Base-by-base conservation (phyloP, 345 rosid genomes). In the Euphorbia lathyris region DNA sequence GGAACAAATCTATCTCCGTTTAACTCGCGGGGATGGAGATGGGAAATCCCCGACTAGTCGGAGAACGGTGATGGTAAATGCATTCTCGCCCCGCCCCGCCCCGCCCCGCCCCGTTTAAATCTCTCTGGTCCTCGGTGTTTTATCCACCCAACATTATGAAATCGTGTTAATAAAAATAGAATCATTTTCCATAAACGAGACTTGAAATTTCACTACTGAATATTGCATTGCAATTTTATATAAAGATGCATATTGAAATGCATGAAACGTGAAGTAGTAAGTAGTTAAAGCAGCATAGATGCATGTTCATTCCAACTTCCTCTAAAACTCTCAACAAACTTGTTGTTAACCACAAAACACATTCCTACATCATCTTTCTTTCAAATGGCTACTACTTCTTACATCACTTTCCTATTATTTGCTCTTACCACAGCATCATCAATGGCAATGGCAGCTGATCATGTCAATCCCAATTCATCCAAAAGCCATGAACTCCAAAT, bases 401-500 rank as follows among this genome's bases (percentile, higher is more conserved):
- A 51, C 62, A 38, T 29, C 14, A 22, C 72, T 70, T 48, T 70
- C 1, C 66, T 76, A 51, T 47, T 68, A 50, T 43, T 60, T 34
- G 10, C 58, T 32, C 45, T 68, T 7, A 8, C 67, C 26, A 56
- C 75, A 5, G 7, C 77, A 5, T 4, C 30, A 34, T 56, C 79
- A 16, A 12, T 66, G 9, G 2, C 20, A 26, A 25, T n/a, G 11
- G 27, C 60, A 0, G 0, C 59, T 3, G 30, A 58, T 71, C 19
- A 45, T 45, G 8, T 9, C 17, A 45, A 16, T 16, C 5, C 17
- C 14, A 17, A 60, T 61, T 53, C 55, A 45, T 19, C 53, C 16
- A 42, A 73, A 58, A 74, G 68, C 71, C 78, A 71, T 19, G 87
- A 80, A 19, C 88, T 88, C 9, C 47, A 71, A 0, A 51, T 78